phyloP scores from a whole-genome alignment of 2,329 filamentous ascomycete species.

The Nemania abortiva region DNA sequence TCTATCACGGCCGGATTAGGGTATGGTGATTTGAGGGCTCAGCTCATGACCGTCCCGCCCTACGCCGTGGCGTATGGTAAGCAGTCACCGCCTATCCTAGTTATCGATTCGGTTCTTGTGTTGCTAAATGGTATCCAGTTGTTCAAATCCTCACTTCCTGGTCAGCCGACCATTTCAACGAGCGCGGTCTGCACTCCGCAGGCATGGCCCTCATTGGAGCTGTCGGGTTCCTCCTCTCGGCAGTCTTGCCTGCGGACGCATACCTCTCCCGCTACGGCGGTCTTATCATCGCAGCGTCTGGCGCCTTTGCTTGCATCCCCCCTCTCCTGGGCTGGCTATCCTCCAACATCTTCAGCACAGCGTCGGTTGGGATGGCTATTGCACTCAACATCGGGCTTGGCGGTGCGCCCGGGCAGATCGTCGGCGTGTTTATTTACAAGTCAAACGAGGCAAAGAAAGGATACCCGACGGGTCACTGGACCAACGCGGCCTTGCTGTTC shows the following conservation, averaged over 20 bases:
- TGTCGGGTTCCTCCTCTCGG: slow-evolving; percentile 69
- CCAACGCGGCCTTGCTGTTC: slow-evolving; percentile 60
- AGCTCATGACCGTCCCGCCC: slow-evolving; percentile 76
- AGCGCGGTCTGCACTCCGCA: slow-evolving; percentile 61
- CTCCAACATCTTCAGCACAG: slow-evolving; percentile 74
- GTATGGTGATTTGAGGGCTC: slow-evolving; percentile 59
- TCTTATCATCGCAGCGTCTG: slow-evolving; percentile 74
- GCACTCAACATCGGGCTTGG: slow-evolving; percentile 76
- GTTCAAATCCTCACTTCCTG: slow-evolving; percentile 61
- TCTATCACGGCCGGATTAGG: slow-evolving; percentile 65
- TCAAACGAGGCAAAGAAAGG: slow-evolving; percentile 68
- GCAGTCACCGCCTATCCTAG: background rate
- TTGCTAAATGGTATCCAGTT: slow-evolving; percentile 41
- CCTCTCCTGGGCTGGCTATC: slow-evolving; percentile 77
- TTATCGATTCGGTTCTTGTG: background rate
- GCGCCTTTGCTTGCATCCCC: slow-evolving; percentile 76
- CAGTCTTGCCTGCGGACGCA: slow-evolving; percentile 69
- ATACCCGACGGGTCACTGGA: slow-evolving; percentile 75
- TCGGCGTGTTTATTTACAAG: slow-evolving; percentile 80
- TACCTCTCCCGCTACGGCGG: slow-evolving; percentile 75
- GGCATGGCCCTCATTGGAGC: slow-evolving; percentile 59
- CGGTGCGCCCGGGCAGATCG: slow-evolving; percentile 76
- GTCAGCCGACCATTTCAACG: slow-evolving; percentile 73
- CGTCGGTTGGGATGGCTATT: slow-evolving; percentile 75
- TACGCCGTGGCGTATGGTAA: slow-evolving; percentile 66